Percentiles rank a stretch among this genome's conserved stretches.
phyloP scores from a whole-genome alignment of 371 early-diverging fungal species.

The Mucor indicus region DNA sequence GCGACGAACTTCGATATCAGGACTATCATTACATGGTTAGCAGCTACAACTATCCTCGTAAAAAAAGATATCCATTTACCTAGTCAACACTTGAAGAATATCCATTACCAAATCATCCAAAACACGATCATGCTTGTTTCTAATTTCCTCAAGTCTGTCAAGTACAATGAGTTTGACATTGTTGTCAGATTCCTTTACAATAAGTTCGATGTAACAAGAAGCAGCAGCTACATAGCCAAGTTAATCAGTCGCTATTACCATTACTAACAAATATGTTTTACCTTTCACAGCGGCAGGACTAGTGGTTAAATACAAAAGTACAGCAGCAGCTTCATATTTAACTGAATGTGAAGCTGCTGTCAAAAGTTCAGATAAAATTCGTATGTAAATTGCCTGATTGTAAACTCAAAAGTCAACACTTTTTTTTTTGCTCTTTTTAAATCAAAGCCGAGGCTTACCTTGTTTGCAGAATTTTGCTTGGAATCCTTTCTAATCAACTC shows the following conservation, averaged over 20 bases:
- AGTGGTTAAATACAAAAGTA: conserved; percentile 83
- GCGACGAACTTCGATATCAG: conserved; percentile 94
- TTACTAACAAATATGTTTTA: conserved; percentile 14
- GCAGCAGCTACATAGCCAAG: conserved; percentile 70
- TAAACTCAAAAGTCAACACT: background rate
- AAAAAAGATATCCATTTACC: conserved; percentile 26
- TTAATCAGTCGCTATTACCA: background rate
- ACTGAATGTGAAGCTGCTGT: conserved; percentile 82
- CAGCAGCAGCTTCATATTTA: conserved; percentile 95
- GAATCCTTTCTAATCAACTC: conserved; percentile 94
- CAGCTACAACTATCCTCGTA: background rate
- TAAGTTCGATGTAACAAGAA: conserved; percentile 84
- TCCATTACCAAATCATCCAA: conserved; percentile 93
- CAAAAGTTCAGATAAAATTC: conserved; percentile 84
- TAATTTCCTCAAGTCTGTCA: conserved; percentile 84
- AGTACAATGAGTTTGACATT: conserved; percentile 96
- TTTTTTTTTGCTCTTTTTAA: no score
- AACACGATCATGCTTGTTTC: conserved; percentile 80
- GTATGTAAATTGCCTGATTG: conserved; percentile 77
- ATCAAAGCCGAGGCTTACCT: conserved; percentile 44
- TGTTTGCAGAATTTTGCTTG: conserved; percentile 72
- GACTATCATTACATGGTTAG: conserved; percentile 36
- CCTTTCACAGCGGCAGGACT: conserved; percentile 89
- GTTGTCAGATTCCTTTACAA: conserved; percentile 92
- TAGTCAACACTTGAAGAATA: conserved; percentile 82